phyloP scores from a whole-genome alignment of 148 eudicot genomes.

The Camellia japonica region DNA sequence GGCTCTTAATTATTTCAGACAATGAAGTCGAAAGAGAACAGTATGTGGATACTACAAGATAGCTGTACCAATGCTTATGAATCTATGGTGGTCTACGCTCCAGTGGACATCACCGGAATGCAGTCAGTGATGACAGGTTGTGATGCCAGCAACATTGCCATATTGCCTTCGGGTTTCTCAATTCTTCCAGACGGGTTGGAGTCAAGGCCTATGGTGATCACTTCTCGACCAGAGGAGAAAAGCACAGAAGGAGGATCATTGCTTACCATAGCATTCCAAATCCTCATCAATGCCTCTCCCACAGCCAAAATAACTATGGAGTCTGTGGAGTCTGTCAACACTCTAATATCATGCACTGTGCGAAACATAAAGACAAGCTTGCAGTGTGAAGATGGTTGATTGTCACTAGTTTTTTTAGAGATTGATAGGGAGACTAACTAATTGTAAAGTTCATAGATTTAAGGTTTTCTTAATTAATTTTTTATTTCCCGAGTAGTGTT shows the following conservation, averaged over 20 bases:
- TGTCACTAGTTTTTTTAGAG: background rate
- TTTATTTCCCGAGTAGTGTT: background rate
- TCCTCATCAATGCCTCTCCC: slow-evolving; percentile 61
- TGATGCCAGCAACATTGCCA: slow-evolving; percentile 60
- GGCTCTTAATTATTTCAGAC: slow-evolving; percentile 38
- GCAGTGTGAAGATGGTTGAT: slow-evolving; percentile 67
- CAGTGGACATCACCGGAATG: slow-evolving; percentile 57
- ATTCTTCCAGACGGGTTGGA: slow-evolving; percentile 74
- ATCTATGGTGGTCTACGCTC: slow-evolving; percentile 66
- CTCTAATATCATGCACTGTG: slow-evolving; percentile 58
- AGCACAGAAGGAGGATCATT: slow-evolving; percentile 66
- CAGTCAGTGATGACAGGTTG: slow-evolving; percentile 82
- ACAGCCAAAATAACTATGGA: slow-evolving; percentile 52
- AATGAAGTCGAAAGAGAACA: slow-evolving; percentile 48
- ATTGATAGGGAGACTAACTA: background rate
- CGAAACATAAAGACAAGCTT: slow-evolving; percentile 63
- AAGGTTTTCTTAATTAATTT: background rate
- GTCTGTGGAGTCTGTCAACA: slow-evolving; percentile 59
- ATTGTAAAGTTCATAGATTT: slow-evolving; percentile 11
- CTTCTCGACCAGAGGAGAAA: slow-evolving; percentile 57
- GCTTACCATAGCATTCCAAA: slow-evolving; percentile 72
- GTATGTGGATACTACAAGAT: slow-evolving; percentile 70
- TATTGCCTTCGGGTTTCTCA: slow-evolving; percentile 70
- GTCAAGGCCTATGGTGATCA: slow-evolving; percentile 66
- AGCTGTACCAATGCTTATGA: slow-evolving; percentile 63